Base-by-base conservation (phyloP, 148 eudicot species). In the Vaccinium macrocarpon region DNA sequence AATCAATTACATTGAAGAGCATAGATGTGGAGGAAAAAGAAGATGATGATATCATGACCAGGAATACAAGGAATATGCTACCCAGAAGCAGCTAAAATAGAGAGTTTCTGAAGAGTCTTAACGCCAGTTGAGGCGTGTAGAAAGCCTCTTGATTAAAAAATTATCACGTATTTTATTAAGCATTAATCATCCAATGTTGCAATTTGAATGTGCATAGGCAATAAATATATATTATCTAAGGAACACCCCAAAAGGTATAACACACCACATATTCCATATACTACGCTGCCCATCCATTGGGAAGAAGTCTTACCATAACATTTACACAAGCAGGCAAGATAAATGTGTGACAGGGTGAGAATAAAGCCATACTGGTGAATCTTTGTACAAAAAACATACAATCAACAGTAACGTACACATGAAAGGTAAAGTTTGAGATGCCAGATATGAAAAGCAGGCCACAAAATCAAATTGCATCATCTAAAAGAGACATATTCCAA, bases 41-140 rank as follows among this genome's bases (percentile, higher is more conserved):
- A n/a, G 46, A 50, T 14, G 13, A 79, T 32, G 32, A 11, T 51
- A 78, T 78, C 7, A 57, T 55, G 71, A 23, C 25, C 14, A 0
- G 10, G 14, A 23, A 3, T 53, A 15, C 9, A 51, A 12, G 29
- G 21, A 32, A 13, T 3, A 18, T 78, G 11, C 23, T 18, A 46
- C 79, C 79, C 46, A 57, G 23, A 79, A 57, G 51, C 8, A 79
- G 50, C 18, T 25, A 57, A 27, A 55, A 25, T 51, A 13, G 51
- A 57, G 10, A 52, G 35, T 16, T 32, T 5, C 82, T 2, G 5
- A 57, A 18, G 3, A 56, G 57, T 5, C 18, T 18, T 18, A 79
- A 79, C 55, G 42, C 16, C 25, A 79, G 55, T 18, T 18, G 61
- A 80, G 29, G 38, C 75, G 64, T 64, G 75, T 64, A 81, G 48